A percentile compares a stretch with the other conserved stretches of the same genome.
Conservation (phyloP, 179 eudicot species). For the Vitellaria paradoxa region DNA sequence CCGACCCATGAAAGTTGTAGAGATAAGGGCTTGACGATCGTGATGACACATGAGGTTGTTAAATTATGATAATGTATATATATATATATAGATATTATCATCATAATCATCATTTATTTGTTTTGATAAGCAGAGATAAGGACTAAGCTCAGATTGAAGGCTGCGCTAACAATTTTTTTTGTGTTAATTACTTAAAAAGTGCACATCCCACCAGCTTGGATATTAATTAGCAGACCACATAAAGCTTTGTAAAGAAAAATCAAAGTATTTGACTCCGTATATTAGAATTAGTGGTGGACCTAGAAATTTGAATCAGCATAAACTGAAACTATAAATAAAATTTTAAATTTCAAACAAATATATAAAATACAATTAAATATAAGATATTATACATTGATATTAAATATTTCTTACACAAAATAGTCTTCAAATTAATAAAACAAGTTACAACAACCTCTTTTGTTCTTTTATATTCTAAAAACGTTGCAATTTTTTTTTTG, state of each 20-base stretch:
- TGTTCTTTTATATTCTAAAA: too few relatives aligned
- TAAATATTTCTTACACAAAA: too few relatives aligned
- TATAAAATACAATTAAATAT: too few relatives aligned
- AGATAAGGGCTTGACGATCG: background rate
- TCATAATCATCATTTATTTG: background rate
- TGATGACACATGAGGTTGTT: background rate
- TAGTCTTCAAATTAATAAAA: too few relatives aligned
- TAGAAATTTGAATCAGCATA: too few relatives aligned
- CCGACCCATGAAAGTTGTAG: constrained; percentile 9
- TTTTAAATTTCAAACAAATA: too few relatives aligned
- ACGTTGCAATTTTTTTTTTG: too few relatives aligned
- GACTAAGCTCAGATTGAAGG: background rate
- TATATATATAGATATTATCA: too few relatives aligned
- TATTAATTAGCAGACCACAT: background rate
- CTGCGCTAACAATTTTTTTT: background rate
- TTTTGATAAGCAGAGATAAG: constrained; percentile 7
- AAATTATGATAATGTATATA: background rate
- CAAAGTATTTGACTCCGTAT: background rate
- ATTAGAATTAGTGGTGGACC: too few relatives aligned
- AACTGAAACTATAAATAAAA: too few relatives aligned
- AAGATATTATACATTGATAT: too few relatives aligned
- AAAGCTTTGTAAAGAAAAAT: background rate
- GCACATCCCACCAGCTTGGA: background rate
- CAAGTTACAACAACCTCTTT: too few relatives aligned
- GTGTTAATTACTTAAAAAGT: background rate